A percentile compares a stretch with the other conserved stretches of the same genome.
Conservation (phyloP, 495 filamentous ascomycete genomes). For the Penicillium antarcticum region DNA sequence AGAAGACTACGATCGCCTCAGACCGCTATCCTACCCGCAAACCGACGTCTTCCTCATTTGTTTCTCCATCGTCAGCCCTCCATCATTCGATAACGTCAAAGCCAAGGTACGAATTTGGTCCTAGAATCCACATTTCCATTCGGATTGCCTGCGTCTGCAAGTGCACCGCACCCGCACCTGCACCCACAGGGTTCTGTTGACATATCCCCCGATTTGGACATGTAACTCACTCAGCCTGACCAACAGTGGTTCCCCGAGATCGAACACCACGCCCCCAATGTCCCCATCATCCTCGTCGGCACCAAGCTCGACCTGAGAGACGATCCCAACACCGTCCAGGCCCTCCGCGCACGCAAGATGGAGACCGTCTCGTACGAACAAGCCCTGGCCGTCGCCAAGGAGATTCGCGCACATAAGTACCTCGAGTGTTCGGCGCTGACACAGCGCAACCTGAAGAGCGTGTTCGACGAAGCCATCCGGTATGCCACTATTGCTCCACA, state of each 20-base stretch:
- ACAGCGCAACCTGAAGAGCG: slow-evolving; percentile 92
- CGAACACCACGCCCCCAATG: slow-evolving; percentile 89
- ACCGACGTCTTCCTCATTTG: slow-evolving; percentile 98
- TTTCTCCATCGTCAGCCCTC: slow-evolving; percentile 96
- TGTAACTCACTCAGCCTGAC: background rate
- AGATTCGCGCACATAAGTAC: slow-evolving; percentile 92
- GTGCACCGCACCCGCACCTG: background rate
- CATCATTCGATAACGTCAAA: slow-evolving; percentile 96
- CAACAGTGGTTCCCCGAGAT: slow-evolving; percentile 92
- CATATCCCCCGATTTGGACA: background rate
- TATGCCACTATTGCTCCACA: slow-evolving; percentile 31
- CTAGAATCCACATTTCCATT: background rate
- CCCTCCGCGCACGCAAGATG: slow-evolving; percentile 82
- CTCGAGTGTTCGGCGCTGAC: slow-evolving; percentile 98
- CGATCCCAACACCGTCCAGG: slow-evolving; percentile 74
- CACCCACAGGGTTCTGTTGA: background rate
- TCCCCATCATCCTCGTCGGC: slow-evolving; percentile 95
- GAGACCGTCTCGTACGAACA: slow-evolving; percentile 87
- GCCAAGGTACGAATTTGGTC: slow-evolving; percentile 64
- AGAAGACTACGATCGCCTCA: slow-evolving; percentile 95
- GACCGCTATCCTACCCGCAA: slow-evolving; percentile 94
- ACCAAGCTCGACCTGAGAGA: slow-evolving; percentile 97
- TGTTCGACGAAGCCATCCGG: slow-evolving; percentile 98
- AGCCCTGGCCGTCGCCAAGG: slow-evolving; percentile 78
- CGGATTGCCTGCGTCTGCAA: background rate